Percentiles rank a stretch among this genome's conserved stretches.
Conservation (phyloP, 257 asterid genomes). For the Agastache rugosa region DNA sequence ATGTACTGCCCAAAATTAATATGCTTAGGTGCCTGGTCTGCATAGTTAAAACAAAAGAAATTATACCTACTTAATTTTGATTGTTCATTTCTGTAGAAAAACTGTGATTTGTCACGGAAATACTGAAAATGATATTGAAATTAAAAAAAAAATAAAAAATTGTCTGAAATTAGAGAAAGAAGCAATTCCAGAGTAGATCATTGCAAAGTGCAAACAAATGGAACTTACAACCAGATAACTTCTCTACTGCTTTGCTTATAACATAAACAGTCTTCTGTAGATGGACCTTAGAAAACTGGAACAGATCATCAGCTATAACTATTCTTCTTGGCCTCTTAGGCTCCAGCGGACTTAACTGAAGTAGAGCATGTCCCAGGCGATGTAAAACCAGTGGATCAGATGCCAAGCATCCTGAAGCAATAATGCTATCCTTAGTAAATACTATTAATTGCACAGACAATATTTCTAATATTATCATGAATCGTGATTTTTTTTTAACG, state of each 20-base stretch:
- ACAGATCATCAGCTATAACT: slow-evolving; percentile 90
- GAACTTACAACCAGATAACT: slow-evolving; percentile 51
- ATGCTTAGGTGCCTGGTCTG: slow-evolving; percentile 69
- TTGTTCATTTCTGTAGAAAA: not conserved
- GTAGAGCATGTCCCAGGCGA: slow-evolving; percentile 83
- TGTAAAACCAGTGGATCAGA: slow-evolving; percentile 80
- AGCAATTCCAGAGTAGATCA: slow-evolving; percentile 9
- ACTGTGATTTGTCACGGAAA: not conserved
- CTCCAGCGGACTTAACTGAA: slow-evolving; percentile 66
- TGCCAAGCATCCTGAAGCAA: slow-evolving; percentile 77
- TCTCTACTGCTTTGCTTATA: slow-evolving; percentile 64
- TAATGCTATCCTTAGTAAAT: slow-evolving; percentile 18
- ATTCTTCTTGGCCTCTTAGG: slow-evolving; percentile 68
- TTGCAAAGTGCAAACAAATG: slow-evolving; percentile 25
- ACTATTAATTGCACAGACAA: not conserved
- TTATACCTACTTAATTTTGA: slow-evolving; percentile 4
- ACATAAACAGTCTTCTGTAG: slow-evolving; percentile 67
- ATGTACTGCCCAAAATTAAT: slow-evolving; percentile 71
- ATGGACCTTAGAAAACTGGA: slow-evolving; percentile 85
- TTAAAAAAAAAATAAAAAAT: slow-evolving; percentile 11
- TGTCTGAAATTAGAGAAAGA: not conserved
- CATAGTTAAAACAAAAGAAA: slow-evolving; percentile 31
- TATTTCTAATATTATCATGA: not conserved
- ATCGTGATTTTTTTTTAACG: no score
- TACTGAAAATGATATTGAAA: slow-evolving; percentile 25